Evolutionary conservation across 768 basidiomycete genomes (phyloP).

Genomic region (Crucibulum laeve): DNA sequence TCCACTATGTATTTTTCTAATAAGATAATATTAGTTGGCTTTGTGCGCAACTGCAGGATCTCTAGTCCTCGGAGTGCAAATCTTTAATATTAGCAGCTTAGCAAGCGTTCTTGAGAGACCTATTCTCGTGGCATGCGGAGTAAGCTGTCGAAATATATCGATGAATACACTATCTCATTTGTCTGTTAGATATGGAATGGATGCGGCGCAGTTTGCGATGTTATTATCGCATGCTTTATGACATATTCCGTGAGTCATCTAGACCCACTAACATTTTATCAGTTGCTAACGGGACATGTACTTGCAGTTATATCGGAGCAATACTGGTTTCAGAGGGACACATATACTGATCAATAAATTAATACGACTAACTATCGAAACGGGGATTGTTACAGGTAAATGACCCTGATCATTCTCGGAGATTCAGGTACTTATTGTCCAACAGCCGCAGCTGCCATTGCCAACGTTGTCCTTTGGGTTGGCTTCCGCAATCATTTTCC

Average conservation of each 20-base stretch:
- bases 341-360: slow-evolving; percentile 20
- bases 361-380: slow-evolving; percentile 31
- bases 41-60: not conserved
- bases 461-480: slow-evolving; percentile 23
- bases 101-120: not conserved
- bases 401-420: not conserved
- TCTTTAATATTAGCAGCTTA: not conserved
- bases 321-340: slow-evolving; percentile 19
- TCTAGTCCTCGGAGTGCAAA: not conserved
- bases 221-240: slow-evolving; percentile 24
- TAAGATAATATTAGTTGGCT: slow-evolving; percentile 4
- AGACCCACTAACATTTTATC: not conserved
- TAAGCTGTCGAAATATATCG: not conserved
- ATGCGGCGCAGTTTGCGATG: slow-evolving; percentile 25
- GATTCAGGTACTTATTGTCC: not conserved
- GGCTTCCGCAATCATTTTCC: slow-evolving; percentile 18
- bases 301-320: slow-evolving; percentile 15
- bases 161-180: not conserved
- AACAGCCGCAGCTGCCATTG: slow-evolving; percentile 23
- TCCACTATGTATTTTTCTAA: not conserved
- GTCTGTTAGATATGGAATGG: slow-evolving; percentile 20
- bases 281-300: not conserved
- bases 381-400: slow-evolving; percentile 25
- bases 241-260: slow-evolving; percentile 21
- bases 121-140: not conserved